Conservation (phyloP, 1,139 yeast species). For the Geotrichum restrictum region DNA sequence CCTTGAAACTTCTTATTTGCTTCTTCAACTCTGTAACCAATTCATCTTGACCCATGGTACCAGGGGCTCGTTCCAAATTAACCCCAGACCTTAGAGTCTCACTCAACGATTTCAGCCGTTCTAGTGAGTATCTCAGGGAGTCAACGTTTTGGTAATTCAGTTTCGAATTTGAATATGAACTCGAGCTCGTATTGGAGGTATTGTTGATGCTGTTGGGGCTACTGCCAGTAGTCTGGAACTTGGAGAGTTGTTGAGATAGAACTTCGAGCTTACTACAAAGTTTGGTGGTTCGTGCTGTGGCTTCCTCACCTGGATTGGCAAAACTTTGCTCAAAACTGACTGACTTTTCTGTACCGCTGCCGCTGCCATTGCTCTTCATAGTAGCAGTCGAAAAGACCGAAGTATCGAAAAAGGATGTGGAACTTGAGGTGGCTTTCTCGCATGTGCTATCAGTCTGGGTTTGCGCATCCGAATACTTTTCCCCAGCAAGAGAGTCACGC, state of each 20-base stretch:
- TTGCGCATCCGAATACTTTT: slow-evolving; percentile 32
- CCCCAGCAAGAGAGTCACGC: slow-evolving; percentile 24
- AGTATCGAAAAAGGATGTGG: slow-evolving; percentile 13
- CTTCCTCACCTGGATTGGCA: slow-evolving; percentile 10
- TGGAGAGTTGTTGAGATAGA: neutral
- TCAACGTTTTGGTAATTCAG: slow-evolving; percentile 3
- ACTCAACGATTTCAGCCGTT: slow-evolving; percentile 4
- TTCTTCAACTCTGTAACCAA: slow-evolving; percentile 31
- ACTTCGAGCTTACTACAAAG: slow-evolving; percentile 5
- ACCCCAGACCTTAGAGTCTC: slow-evolving; percentile 10
- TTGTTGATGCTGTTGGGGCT: too few relatives aligned
- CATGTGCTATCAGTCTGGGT: slow-evolving; percentile 31
- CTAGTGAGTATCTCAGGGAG: slow-evolving; percentile 9
- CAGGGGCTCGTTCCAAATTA: slow-evolving; percentile 15
- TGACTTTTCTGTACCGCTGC: slow-evolving; percentile 1
- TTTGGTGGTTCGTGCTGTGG: slow-evolving; percentile 4
- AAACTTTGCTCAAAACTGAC: slow-evolving; percentile 10
- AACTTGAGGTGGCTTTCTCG: neutral
- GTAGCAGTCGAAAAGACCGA: slow-evolving; percentile 14
- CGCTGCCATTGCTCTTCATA: slow-evolving; percentile 4
- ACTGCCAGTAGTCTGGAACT: neutral
- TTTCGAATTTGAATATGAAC: neutral
- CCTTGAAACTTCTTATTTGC: slow-evolving; percentile 38
- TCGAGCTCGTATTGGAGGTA: neutral
- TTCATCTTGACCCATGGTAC: slow-evolving; percentile 10